These are phyloP conservation scores for Sclerotinia borealis DNA, from an alignment of 2,329 filamentous ascomycete genomes.

Conservation along the genomic window DNA sequence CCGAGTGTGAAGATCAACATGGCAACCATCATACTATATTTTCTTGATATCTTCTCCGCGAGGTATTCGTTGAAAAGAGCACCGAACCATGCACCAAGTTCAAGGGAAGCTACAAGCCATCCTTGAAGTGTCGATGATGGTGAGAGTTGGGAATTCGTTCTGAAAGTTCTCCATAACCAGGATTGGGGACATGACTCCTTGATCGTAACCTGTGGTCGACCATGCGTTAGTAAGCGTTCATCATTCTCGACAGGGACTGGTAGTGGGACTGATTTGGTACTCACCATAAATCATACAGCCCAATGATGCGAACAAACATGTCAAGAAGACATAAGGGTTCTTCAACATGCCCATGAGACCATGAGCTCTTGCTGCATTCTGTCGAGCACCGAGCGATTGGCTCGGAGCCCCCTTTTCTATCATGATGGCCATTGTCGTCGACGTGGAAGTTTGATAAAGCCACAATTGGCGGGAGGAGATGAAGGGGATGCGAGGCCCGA, in stretches of 20 bases:
- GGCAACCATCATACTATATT: constrained; percentile 46
- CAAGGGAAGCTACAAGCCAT: constrained; percentile 33
- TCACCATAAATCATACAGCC: constrained; percentile 30
- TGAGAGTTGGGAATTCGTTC: constrained; percentile 33
- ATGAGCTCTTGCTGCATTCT: constrained; percentile 35
- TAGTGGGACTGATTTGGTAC: neutral
- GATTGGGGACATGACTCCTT: constrained; percentile 34
- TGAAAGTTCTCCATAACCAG: constrained; percentile 35
- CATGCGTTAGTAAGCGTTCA: neutral
- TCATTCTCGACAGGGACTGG: neutral
- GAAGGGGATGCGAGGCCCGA: neutral
- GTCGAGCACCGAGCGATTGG: constrained; percentile 36
- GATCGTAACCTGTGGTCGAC: constrained; percentile 28
- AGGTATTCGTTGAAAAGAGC: constrained; percentile 24
- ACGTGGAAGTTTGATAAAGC: neutral
- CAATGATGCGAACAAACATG: constrained; percentile 31
- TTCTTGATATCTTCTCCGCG: constrained; percentile 46
- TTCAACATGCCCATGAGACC: constrained; percentile 36
- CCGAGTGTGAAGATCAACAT: constrained; percentile 46
- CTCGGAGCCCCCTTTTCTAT: neutral
- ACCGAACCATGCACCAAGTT: constrained; percentile 34
- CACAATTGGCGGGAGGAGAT: neutral
- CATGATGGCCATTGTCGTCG: constrained; percentile 3
- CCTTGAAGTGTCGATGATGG: constrained; percentile 31
- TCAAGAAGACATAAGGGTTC: constrained; percentile 38